These are phyloP conservation scores for Sporothrix curviconia DNA, from an alignment of 2,329 filamentous ascomycete species.

Conservation along the genomic window DNA sequence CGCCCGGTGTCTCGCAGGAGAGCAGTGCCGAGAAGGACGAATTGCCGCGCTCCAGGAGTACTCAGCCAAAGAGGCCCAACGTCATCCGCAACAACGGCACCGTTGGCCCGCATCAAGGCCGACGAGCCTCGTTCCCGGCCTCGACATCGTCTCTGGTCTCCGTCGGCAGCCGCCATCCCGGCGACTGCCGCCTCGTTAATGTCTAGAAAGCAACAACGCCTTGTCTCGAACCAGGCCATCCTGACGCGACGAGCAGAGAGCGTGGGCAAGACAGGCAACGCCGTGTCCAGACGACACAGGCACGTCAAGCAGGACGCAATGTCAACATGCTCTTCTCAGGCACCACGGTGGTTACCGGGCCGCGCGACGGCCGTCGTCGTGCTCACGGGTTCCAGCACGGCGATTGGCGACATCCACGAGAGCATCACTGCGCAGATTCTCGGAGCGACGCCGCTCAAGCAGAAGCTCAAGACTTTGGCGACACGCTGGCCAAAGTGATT, in stretches of 20 bases:
- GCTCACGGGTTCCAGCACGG: conserved; percentile 80
- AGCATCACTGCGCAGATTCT: conserved; percentile 98
- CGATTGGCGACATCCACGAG: conserved; percentile 97
- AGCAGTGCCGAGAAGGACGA: conserved; percentile 96
- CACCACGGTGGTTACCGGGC: conserved; percentile 90
- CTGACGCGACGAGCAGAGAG: conserved; percentile 96
- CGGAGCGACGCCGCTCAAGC: conserved; percentile 91
- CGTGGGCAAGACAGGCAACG: conserved; percentile 71
- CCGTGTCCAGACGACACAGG: conserved; percentile 64
- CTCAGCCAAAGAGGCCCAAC: conserved; percentile 94
- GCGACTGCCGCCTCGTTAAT: conserved; percentile 81
- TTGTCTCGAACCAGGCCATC: conserved; percentile 93
- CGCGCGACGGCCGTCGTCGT: conserved; percentile 88
- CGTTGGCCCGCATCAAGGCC: conserved; percentile 78
- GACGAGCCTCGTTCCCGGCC: conserved; percentile 92
- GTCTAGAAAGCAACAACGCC: conserved; percentile 98
- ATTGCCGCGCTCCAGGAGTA: conserved; percentile 98
- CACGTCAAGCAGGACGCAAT: conserved; percentile 97
- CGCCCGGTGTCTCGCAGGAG: conserved; percentile 92
- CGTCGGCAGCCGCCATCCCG: conserved; percentile 88
- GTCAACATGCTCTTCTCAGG: conserved; percentile 97
- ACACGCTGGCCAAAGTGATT: conserved; percentile 93
- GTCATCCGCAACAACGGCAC: conserved; percentile 75
- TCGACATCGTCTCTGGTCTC: conserved; percentile 83
- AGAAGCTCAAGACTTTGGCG: conserved; percentile 99